Base-by-base conservation (phyloP, 345 rosid species). In the Euphorbia tirucalli region DNA sequence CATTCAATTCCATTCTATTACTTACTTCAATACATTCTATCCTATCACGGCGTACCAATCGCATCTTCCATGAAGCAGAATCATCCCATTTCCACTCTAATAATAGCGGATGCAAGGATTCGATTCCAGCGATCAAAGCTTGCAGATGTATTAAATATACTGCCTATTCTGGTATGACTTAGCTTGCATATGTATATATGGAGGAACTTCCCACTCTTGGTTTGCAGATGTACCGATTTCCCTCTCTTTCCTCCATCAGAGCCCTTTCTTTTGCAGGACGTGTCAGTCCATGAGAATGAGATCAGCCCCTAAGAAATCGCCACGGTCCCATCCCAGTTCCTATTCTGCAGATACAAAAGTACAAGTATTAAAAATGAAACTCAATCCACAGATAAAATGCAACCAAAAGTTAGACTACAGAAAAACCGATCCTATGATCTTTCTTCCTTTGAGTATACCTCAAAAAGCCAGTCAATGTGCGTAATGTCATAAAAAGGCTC, bases 261-360 rank as follows among this genome's bases (percentile, higher is more conserved):
- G 9, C 10, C 44, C 9, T 5, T 41, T 4, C 5, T 7, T 41
- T 6, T 41, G 44, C 44, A 6, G 1, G 44, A 10, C 44, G 11
- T 10, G 11, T 41, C 44, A 11, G 44, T 41, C 44, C 25, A n/a
- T 2, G 35, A 5, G 14, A 25, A 22, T 61, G 6, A 7, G 43
- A 28, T 67, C 68, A 70, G 21, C 57, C 24, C 70, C 77, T 82
- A 50, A 82, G 81, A 78, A 80, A 82, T 32, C 59, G 55, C 88
- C 85, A 85, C 14, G 88, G 88, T 37, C 87, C 85, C 48, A 43
- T 73, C 13, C 81, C 84, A 10, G 77, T 50, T 16, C 85, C 85
- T 55, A 78, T 66, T 75, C 87, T 84, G 82, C 65, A 74, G 10
- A 70, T 27, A 43, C 15, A 19, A 21, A 61, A 37, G 61, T 46